Conservation (phyloP, 1,139 yeast genomes). For the Candida pseudoviswanathii region DNA sequence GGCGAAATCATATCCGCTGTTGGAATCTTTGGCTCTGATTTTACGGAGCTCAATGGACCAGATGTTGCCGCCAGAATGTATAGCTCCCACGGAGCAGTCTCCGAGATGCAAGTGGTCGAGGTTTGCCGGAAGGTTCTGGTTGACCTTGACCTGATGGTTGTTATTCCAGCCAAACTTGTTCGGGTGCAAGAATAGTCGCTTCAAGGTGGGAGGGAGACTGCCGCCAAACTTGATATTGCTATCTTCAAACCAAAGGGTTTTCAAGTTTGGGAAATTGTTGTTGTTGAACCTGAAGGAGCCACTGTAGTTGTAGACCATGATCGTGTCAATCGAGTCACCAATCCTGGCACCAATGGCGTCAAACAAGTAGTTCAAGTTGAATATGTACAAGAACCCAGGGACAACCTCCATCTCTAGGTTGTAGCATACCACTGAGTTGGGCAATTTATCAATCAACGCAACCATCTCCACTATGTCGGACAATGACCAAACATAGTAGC, state of each 20-base stretch:
- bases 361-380: conserved; percentile 18
- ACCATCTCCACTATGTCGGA: conserved; percentile 20
- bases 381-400: conserved; percentile 19
- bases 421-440: conserved; percentile 11
- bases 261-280: conserved; percentile 15
- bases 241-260: conserved; percentile 22
- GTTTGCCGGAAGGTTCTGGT: conserved; percentile 18
- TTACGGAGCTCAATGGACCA: background rate
- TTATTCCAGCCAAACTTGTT: conserved; percentile 20
- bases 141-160: conserved; percentile 15
- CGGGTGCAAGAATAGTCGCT: conserved; percentile 16
- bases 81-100: conserved; percentile 15
- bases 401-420: conserved; percentile 27
- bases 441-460: conserved; percentile 10
- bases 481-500: conserved; percentile 25
- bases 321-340: conserved; percentile 8
- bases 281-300: conserved; percentile 19
- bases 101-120: conserved; percentile 19
- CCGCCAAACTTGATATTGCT: conserved; percentile 18
- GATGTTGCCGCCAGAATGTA: background rate
- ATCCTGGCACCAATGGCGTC: conserved; percentile 4
- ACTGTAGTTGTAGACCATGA: conserved; percentile 17
- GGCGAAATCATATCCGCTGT: conserved; percentile 16
- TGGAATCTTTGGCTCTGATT: conserved; percentile 18
- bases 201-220: conserved; percentile 8